These are phyloP conservation scores for Mycena vulgaris DNA, from an alignment of 768 basidiomycete genomes.

Conservation along the genomic window DNA sequence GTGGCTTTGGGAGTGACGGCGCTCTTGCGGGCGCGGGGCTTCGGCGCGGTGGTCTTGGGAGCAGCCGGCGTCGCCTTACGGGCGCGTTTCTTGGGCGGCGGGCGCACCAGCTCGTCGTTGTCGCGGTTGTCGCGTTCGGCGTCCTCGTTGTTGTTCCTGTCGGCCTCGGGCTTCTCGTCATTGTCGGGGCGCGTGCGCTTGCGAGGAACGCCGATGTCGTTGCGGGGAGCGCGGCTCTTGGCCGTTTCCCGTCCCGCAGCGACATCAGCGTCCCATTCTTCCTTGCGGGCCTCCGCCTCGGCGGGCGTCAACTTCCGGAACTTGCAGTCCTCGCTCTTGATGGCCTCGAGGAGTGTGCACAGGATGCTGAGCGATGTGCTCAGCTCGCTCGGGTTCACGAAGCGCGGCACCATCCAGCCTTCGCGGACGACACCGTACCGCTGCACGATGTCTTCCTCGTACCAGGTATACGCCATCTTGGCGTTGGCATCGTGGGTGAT, in stretches of 20 bases:
- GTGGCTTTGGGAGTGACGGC: no score
- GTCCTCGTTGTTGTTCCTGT: no score
- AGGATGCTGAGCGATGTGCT: not conserved
- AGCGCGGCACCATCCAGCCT: not conserved
- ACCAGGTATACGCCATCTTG: not conserved
- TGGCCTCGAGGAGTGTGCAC: not conserved
- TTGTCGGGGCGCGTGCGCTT: not conserved
- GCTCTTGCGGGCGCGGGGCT: no score
- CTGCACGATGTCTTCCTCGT: constrained; percentile 15
- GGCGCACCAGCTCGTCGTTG: no score
- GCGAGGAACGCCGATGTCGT: not conserved
- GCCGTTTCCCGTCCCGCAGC: not conserved
- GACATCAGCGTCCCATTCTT: constrained; percentile 6
- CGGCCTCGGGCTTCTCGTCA: not conserved
- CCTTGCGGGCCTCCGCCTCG: not conserved
- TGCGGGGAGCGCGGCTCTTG: not conserved
- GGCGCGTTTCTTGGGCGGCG: no score
- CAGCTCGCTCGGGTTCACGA: constrained; percentile 11
- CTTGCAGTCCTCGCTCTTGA: not conserved
- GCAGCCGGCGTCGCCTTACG: no score
- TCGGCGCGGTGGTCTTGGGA: no score
- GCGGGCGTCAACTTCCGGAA: not conserved
- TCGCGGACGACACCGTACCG: not conserved
- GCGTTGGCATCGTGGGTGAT: not conserved
- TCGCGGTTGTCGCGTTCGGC: no score